Base-by-base conservation (phyloP, 495 filamentous ascomycete species). In the Aspergillus sclerotiicarbonarius region DNA sequence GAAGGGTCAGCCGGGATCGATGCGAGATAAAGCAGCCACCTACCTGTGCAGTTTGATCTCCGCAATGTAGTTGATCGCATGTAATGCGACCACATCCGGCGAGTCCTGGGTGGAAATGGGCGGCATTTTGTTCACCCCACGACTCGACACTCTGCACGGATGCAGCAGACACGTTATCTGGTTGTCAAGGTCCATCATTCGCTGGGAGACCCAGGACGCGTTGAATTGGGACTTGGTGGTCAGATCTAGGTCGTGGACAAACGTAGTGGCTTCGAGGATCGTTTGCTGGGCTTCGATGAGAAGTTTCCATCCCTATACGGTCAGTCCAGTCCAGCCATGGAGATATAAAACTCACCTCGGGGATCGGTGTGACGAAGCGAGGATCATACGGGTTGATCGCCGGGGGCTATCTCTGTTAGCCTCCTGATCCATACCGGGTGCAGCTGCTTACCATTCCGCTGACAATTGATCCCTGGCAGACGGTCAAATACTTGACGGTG, bases 21-120 rank as follows among this genome's bases (percentile, higher is more conserved):
- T 0, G n/a, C 16, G 30, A 54, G 6, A n/a, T 2, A 20, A 30
- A n/a, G 8, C 10, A 12, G 48, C 15, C 6, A 16, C 54, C 20
- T 69, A 78, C 77, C 74, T 78, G 51, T 80, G 75, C 49, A 82
- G 50, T 53, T 78, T 80, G 57, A 80, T 80, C 32, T 74, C 73
- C 18, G 77, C 71, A 32, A 80, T 79, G n/a, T 66, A 70, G 30
- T 71, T 65, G 44, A 82, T 61, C n/a, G 72, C 69, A 48, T 71
- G 63, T 8, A 68, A 63, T 6, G 76, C 63, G 20, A 69, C 64
- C 15, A 57, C 55, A 45, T 80, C 77, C 9, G 60, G 46, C 0
- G 54, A 57, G 12, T 57, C 58, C 8, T 29, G 31, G 4, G 47
- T 30, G 7, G 46, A 7, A n/a, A 25, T 30, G 4, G 47, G 47